phyloP scores from a whole-genome alignment of 805 yeast species.

The Kodamaea laetipori region DNA sequence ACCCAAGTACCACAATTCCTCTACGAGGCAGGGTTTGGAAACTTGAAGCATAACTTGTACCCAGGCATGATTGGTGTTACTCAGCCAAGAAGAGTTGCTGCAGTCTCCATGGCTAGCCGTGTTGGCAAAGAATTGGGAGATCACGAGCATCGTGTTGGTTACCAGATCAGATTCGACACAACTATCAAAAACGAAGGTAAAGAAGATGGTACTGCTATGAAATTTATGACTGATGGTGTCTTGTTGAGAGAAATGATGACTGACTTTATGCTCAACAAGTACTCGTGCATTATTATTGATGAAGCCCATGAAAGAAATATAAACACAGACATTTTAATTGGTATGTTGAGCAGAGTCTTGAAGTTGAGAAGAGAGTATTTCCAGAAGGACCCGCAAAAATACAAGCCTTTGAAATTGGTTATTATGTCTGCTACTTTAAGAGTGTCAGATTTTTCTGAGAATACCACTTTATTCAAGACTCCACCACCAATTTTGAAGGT shows the following conservation, averaged over 20 bases:
- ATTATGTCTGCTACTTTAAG: constrained; percentile 97
- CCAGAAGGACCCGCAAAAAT: constrained; percentile 45
- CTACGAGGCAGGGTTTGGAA: constrained; percentile 90
- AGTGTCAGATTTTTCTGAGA: constrained; percentile 91
- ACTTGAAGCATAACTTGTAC: constrained; percentile 48
- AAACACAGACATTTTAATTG: constrained; percentile 93
- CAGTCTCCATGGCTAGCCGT: constrained; percentile 86
- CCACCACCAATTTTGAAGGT: constrained; percentile 90
- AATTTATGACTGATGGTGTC: constrained; percentile 96
- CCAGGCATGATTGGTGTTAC: constrained; percentile 97
- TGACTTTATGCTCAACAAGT: constrained; percentile 77
- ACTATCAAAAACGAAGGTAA: constrained; percentile 53
- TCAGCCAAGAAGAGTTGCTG: constrained; percentile 94
- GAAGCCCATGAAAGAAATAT: constrained; percentile 98
- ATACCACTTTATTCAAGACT: constrained; percentile 58
- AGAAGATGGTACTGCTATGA: constrained; percentile 60
- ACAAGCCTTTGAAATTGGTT: constrained; percentile 72
- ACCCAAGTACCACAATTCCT: constrained; percentile 97
- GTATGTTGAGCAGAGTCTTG: constrained; percentile 87
- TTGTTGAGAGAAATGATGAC: constrained; percentile 88
- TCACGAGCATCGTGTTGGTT: constrained; percentile 68
- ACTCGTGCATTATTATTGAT: constrained; percentile 86
- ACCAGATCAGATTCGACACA: constrained; percentile 82
- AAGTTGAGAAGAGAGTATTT: constrained; percentile 62
- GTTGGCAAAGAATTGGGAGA: constrained; percentile 76